These are phyloP conservation scores for Colletotrichum scovillei DNA, from an alignment of 2,329 filamentous ascomycete genomes.

Conservation along the genomic window DNA sequence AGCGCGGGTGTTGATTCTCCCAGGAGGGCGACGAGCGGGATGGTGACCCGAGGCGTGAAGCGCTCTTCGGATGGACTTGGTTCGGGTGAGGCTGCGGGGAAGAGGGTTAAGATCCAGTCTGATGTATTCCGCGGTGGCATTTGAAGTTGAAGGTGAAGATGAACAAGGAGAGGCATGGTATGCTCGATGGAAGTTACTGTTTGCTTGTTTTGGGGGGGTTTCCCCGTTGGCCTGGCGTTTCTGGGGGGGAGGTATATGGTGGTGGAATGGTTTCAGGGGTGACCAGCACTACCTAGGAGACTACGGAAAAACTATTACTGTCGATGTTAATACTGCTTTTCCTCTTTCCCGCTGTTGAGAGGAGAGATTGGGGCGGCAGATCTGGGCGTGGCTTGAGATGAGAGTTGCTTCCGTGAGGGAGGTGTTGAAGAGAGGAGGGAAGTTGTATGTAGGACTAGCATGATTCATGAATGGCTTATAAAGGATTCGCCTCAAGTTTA, in stretches of 20 bases:
- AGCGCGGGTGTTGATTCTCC: neutral
- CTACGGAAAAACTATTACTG: neutral
- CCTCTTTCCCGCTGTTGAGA: neutral
- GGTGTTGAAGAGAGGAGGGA: neutral
- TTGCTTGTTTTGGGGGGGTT: neutral
- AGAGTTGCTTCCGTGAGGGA: neutral
- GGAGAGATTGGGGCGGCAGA: too few relatives aligned
- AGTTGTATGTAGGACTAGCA: neutral
- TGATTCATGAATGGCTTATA: neutral
- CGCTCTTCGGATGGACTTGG: neutral
- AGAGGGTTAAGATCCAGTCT: neutral
- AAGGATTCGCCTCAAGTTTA: neutral
- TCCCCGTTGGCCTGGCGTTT: slow-evolving; percentile 30
- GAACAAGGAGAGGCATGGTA: neutral
- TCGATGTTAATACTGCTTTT: slow-evolving; percentile 13
- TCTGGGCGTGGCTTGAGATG: neutral
- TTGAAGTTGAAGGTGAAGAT: neutral
- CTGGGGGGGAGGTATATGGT: neutral
- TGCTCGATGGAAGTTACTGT: neutral
- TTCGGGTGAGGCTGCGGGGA: neutral
- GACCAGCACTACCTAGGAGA: neutral
- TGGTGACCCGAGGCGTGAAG: neutral
- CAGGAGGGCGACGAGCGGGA: neutral
- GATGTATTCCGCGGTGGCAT: neutral
- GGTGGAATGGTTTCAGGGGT: neutral